Conservation (phyloP, 2,329 filamentous ascomycete genomes). For the Nothophoma quercina region DNA sequence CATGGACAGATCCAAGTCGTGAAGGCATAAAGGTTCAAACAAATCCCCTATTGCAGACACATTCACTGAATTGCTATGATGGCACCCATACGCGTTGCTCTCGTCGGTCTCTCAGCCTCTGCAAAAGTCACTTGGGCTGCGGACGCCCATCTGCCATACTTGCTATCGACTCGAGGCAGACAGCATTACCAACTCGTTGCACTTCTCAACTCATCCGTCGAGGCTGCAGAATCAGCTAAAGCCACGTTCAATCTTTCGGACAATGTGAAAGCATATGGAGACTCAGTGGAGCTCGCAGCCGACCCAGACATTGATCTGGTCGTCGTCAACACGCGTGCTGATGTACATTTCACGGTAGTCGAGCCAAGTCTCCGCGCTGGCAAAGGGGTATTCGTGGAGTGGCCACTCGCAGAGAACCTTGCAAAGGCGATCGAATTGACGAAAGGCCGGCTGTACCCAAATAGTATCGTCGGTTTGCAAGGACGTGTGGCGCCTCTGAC, state of each 20-base stretch:
- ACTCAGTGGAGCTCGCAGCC: constrained; percentile 53
- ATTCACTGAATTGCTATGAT: constrained; percentile 36
- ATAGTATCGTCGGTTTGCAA: constrained; percentile 55
- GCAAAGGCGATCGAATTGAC: constrained; percentile 52
- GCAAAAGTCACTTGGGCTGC: constrained; percentile 64
- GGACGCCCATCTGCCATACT: constrained; percentile 66
- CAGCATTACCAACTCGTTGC: constrained; percentile 55
- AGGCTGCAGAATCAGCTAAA: constrained; percentile 53
- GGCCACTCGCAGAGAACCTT: constrained; percentile 53
- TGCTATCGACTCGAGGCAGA: constrained; percentile 53
- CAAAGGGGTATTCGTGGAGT: constrained; percentile 63
- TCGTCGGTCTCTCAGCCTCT: constrained; percentile 65
- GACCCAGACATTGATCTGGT: constrained; percentile 48
- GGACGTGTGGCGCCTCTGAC: constrained; percentile 49
- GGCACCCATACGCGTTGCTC: constrained; percentile 62
- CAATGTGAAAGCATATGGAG: constrained; percentile 55
- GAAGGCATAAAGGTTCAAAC: background rate
- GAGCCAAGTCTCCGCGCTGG: constrained; percentile 60
- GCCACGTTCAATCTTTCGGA: constrained; percentile 46
- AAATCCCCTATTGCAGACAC: background rate
- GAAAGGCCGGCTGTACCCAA: background rate
- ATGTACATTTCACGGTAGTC: constrained; percentile 58
- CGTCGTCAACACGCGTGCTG: constrained; percentile 62
- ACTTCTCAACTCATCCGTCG: constrained; percentile 55
- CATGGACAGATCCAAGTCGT: no score